A percentile compares a stretch with the other conserved stretches of the same genome.
Conservation (phyloP, 192 early-diverging fungal species). For the Backusella liffmaniae region DNA sequence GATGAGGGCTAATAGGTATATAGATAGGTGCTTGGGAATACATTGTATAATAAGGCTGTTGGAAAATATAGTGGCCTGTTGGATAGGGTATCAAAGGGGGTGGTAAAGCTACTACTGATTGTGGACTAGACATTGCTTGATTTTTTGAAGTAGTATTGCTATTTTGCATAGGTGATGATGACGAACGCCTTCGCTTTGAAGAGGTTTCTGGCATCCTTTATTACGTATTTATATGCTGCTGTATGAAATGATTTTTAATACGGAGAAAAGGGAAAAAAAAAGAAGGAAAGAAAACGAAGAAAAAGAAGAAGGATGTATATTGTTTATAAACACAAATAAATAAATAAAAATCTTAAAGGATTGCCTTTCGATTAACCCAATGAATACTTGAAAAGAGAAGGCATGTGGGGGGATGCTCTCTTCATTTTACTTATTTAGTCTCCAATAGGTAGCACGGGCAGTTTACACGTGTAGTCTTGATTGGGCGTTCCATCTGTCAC, state of each 20-base stretch:
- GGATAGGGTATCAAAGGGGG: conserved; percentile 12
- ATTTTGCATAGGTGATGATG: not conserved
- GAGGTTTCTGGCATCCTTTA: not conserved
- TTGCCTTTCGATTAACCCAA: not conserved
- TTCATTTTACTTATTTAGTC: not conserved
- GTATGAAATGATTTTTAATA: not conserved
- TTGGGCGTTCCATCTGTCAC: conserved; percentile 14
- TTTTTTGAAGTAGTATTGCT: not conserved
- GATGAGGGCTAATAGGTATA: conserved; percentile 12
- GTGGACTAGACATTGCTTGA: not conserved
- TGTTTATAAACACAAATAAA: not conserved
- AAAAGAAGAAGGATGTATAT: not conserved
- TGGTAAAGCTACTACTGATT: not conserved
- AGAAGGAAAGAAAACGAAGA: not conserved
- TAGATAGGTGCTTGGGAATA: conserved; percentile 2
- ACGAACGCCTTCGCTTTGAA: conserved; percentile 2
- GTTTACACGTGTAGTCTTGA: conserved; percentile 9
- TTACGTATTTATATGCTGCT: not conserved
- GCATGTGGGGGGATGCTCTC: not conserved
- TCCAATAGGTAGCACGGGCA: conserved; percentile 3
- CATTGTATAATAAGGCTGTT: conserved; percentile 12
- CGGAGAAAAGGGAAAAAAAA: not conserved
- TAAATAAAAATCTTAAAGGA: not conserved
- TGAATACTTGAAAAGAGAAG: not conserved
- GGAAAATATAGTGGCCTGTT: conserved; percentile 1